Percentiles rank a stretch among this genome's conserved stretches.
Evolutionary conservation across 371 early-diverging fungal species (phyloP).

Genomic region (Apophysomyces trapeziformis): DNA sequence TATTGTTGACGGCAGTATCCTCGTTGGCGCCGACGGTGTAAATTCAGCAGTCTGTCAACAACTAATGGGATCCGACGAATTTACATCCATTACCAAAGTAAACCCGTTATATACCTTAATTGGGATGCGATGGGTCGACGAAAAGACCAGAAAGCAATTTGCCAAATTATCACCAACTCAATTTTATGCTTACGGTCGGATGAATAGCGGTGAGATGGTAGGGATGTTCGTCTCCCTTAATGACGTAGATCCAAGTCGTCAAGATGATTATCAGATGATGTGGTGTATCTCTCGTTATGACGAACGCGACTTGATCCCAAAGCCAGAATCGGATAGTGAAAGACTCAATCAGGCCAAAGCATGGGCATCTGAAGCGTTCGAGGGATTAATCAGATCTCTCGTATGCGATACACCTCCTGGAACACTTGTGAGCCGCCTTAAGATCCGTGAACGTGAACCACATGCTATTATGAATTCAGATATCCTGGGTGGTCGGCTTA

Average conservation of each 20-base stretch:
- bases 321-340: constrained; percentile 10
- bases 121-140: constrained; percentile 11
- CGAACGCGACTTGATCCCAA: neutral
- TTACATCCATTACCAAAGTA: constrained; percentile 14
- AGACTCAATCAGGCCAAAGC: constrained; percentile 9
- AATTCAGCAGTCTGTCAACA: constrained; percentile 27
- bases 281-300: constrained; percentile 19
- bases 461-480: neutral
- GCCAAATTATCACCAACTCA: constrained; percentile 2
- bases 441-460: constrained; percentile 25
- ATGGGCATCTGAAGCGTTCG: constrained; percentile 10
- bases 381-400: neutral
- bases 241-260: constrained; percentile 13
- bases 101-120: constrained; percentile 18
- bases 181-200: neutral
- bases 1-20: constrained; percentile 16
- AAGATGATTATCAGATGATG: constrained; percentile 12
- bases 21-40: constrained; percentile 35
- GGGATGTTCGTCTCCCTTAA: constrained; percentile 14
- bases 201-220: neutral
- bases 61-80: constrained; percentile 16
- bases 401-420: constrained; percentile 11
- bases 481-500: constrained; percentile 13
- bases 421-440: constrained; percentile 1
- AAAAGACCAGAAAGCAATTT: neutral